A percentile compares a stretch with the other conserved stretches of the same genome.
phyloP scores from a whole-genome alignment of 805 yeast species.

The Hanseniaspora lindneri region DNA sequence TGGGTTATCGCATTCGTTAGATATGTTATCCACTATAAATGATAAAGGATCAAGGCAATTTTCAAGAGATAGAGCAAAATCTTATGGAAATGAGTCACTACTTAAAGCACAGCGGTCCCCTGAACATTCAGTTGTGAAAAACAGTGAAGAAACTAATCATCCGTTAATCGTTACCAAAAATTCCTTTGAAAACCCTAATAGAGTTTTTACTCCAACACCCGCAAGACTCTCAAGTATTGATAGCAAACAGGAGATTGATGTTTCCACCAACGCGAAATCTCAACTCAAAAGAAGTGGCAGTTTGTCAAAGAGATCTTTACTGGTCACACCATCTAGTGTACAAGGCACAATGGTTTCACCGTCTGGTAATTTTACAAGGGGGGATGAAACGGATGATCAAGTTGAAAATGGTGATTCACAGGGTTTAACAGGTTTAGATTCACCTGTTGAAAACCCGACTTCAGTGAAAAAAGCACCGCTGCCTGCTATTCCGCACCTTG shows the following conservation, averaged over 20 bases:
- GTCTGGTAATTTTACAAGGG: background rate
- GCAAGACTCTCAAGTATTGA: background rate
- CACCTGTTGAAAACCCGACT: background rate
- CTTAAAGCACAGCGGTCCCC: background rate
- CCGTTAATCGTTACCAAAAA: slow-evolving; percentile 9
- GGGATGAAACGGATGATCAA: background rate
- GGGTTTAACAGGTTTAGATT: background rate
- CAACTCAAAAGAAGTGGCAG: slow-evolving; percentile 5
- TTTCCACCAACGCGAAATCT: too few species aligned
- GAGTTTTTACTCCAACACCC: slow-evolving; percentile 14
- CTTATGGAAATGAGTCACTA: background rate
- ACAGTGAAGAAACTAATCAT: background rate
- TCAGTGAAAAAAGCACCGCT: background rate
- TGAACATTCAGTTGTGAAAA: background rate
- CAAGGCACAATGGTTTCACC: background rate
- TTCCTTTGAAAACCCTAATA: background rate
- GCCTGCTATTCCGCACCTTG: background rate
- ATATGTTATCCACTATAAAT: too few species aligned
- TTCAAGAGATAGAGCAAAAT: slow-evolving; percentile 11
- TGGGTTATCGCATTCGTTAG: slow-evolving; percentile 5
- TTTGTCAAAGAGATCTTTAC: slow-evolving; percentile 2
- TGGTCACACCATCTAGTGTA: slow-evolving; percentile 7
- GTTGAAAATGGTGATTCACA: background rate
- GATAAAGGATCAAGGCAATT: too few species aligned
- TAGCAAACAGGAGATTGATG: background rate